Percentiles rank a stretch among this genome's conserved stretches.
Evolutionary conservation across 345 rosid species (phyloP).

Genomic region (Alliaria petiolata): DNA sequence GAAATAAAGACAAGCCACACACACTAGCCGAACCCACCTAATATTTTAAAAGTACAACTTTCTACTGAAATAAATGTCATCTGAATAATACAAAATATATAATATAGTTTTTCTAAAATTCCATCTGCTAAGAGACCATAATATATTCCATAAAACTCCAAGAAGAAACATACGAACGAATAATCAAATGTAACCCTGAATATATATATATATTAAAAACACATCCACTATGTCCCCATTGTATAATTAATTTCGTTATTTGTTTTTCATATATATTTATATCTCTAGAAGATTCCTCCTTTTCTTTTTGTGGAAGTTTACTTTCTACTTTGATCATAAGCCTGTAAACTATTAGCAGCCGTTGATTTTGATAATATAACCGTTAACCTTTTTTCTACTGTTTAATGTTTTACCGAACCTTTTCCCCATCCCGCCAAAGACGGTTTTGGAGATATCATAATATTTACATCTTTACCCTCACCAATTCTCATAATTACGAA

Average conservation of each 20-base stretch:
- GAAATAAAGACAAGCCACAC: conserved; percentile 33
- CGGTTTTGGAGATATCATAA: conserved; percentile 26
- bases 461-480: conserved; percentile 59
- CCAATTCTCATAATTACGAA: conserved; percentile 18
- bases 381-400: conserved; percentile 22
- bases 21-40: conserved; percentile 26
- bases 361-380: conserved; percentile 20
- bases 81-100: conserved; percentile 7
- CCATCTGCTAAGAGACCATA: conserved; percentile 15
- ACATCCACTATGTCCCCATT: conserved; percentile 4
- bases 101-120: conserved; percentile 7
- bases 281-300: background rate
- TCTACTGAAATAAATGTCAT: conserved; percentile 33
- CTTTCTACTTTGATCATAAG: conserved; percentile 2
- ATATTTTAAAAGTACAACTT: conserved; percentile 23
- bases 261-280: background rate
- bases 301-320: conserved; percentile 1
- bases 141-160: conserved; percentile 21
- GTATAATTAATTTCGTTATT: background rate
- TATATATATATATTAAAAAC: background rate
- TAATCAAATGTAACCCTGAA: conserved; percentile 15
- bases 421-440: conserved; percentile 43
- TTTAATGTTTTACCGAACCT: conserved; percentile 33
- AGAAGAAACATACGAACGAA: conserved; percentile 32
- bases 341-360: conserved; percentile 23